Evolutionary conservation across 2,329 filamentous ascomycete species (phyloP).

Genomic region (Fusarium sp.): DNA sequence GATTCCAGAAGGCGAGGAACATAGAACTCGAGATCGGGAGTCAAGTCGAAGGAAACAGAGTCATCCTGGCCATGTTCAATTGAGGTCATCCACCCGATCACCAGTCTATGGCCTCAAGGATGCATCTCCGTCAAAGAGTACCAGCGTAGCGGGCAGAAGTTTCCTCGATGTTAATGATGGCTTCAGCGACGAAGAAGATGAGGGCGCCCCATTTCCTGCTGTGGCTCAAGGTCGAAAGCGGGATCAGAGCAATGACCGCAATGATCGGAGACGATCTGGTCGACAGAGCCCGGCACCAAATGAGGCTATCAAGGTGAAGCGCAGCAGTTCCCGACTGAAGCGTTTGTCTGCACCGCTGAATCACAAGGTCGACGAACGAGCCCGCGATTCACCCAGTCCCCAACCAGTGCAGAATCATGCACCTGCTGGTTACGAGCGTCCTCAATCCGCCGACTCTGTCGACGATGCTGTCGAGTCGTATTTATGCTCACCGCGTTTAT

Average conservation of each 20-base stretch:
- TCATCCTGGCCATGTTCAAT: conserved; percentile 17
- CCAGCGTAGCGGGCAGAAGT: conserved; percentile 30
- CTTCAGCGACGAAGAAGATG: conserved; percentile 56
- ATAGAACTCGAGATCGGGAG: conserved; percentile 35
- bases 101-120: conserved; percentile 39
- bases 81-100: conserved; percentile 21
- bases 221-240: conserved; percentile 68
- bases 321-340: conserved; percentile 67
- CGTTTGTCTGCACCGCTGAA: conserved; percentile 62
- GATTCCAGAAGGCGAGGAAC: conserved; percentile 56
- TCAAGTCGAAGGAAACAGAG: conserved; percentile 28
- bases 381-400: conserved; percentile 38
- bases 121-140: conserved; percentile 24
- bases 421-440: conserved; percentile 72
- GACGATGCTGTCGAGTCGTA: conserved; percentile 90
- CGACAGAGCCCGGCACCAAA: conserved; percentile 58
- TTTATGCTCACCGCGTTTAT: conserved; percentile 82
- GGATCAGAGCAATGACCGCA: conserved; percentile 58
- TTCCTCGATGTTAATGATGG: conserved; percentile 45
- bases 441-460: conserved; percentile 83
- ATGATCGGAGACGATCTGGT: conserved; percentile 56
- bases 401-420: conserved; percentile 43
- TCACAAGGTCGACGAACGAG: conserved; percentile 51
- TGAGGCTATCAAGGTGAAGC: conserved; percentile 58
- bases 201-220: conserved; percentile 75